phyloP scores from a whole-genome alignment of 2,329 filamentous ascomycete genomes.

The Cadophora luteo-olivacea region DNA sequence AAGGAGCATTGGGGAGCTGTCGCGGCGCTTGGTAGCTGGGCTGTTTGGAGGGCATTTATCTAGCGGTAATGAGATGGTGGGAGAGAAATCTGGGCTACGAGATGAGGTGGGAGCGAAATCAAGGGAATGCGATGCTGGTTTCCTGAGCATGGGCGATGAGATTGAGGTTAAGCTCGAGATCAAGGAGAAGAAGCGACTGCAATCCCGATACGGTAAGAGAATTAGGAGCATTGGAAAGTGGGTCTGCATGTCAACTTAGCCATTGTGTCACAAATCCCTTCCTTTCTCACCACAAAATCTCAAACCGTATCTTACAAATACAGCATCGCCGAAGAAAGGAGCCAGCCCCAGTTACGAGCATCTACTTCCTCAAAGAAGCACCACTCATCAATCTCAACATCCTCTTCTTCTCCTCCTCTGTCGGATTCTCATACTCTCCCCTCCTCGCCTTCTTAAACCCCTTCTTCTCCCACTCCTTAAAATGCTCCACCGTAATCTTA shows the following conservation, averaged over 20 bases:
- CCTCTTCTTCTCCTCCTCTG: constrained; percentile 24
- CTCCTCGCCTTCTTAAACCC: constrained; percentile 32
- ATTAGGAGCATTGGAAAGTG: no score
- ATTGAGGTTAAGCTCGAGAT: no score
- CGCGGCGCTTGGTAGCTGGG: not conserved
- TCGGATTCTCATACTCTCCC: constrained; percentile 28
- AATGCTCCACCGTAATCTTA: constrained; percentile 25
- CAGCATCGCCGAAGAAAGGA: no score
- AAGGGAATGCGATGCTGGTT: no score
- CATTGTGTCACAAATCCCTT: no score
- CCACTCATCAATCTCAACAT: constrained; percentile 21
- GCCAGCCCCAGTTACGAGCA: not conserved
- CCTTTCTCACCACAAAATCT: no score
- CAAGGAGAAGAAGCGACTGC: no score
- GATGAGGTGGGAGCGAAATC: not conserved
- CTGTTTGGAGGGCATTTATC: not conserved
- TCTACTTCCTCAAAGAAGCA: constrained; percentile 24
- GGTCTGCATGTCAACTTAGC: no score
- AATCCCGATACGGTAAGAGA: no score
- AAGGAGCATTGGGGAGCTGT: not conserved
- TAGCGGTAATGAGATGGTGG: not conserved
- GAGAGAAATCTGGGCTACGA: not conserved
- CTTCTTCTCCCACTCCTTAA: constrained; percentile 31
- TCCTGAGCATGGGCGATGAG: no score
- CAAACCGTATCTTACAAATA: no score